Evolutionary conservation across 1,284 basidiomycete genomes (phyloP), one percentile per base, ranked within the genome.

Genomic region (Marasmius sp.): DNA sequence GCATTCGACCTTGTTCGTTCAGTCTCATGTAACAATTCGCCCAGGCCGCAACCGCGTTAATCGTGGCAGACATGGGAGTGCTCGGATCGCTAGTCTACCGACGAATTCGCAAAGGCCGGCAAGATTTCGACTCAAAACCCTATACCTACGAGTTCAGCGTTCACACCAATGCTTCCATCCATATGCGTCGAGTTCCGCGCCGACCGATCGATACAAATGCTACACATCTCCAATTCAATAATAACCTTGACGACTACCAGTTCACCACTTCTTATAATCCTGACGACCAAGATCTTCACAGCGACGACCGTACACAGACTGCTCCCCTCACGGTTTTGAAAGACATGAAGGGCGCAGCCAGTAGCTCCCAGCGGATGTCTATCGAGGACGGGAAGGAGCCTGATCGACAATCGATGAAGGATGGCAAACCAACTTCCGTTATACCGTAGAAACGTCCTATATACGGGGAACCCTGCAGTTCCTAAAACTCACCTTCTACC

Each of bases 1-100:
- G 8, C 37, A 4, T 16, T 6, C 36, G 18, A n/a, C 37, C 39
- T 2, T 7, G 52, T 47, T n/a, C 12, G 11, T 52, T 20, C 20
- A 34, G 10, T 41, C 11, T 47, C 48, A 22, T 22, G 50, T 16
- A 36, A 39, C 18, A 14, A 16, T 57, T 27, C 27, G 9, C 11
- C 20, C 33, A 65, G 64, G 54, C 59, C 37, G 55, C 59, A n/a
- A 59, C 59, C 11, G 59, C 62, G 4, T 39, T 65, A 5, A 65
- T 65, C n/a, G 62, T 65, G 6, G 61, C 62, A 27, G 56, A 47
- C n/a, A 11, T 47, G 8, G 45, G 45, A 10, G 45, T 47, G 8
- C 45, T 47, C 45, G 45, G 49, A 9, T 50, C 55, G 3, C 39
- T 33, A 36, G 52, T 61, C 20, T 63, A 63, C 49, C 61, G 61